These are phyloP conservation scores for Populus deltoides DNA, from an alignment of 345 rosid species.

Conservation along the genomic window DNA sequence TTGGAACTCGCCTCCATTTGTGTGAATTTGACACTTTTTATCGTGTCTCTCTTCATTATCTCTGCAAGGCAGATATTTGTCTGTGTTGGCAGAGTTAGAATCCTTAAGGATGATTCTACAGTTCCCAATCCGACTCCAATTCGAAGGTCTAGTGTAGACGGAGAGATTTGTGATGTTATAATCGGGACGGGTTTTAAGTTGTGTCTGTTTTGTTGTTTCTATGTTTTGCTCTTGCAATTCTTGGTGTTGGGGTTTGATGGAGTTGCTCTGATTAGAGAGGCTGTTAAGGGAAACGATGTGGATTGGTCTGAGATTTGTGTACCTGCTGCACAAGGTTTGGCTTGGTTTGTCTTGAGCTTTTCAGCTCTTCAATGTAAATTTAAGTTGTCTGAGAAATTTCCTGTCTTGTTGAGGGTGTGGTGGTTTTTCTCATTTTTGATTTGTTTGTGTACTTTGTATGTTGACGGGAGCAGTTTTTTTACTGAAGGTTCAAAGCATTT, in stretches of 20 bases:
- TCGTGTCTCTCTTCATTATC: slow-evolving; percentile 59
- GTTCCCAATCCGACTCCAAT: slow-evolving; percentile 43
- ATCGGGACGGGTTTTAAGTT: slow-evolving; percentile 64
- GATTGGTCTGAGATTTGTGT: slow-evolving; percentile 60
- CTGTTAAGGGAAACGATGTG: slow-evolving; percentile 38
- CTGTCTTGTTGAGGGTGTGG: slow-evolving; percentile 76
- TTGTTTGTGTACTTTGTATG: slow-evolving; percentile 64
- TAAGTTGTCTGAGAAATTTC: slow-evolving; percentile 69
- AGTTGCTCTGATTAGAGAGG: slow-evolving; percentile 51
- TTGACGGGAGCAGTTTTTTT: slow-evolving; percentile 62
- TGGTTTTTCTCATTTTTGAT: slow-evolving; percentile 74
- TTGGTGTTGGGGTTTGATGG: slow-evolving; percentile 73
- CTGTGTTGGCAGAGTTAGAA: slow-evolving; percentile 54
- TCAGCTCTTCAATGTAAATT: slow-evolving; percentile 75
- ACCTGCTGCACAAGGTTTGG: slow-evolving; percentile 69
- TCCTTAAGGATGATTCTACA: slow-evolving; percentile 60
- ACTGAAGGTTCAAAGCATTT: slow-evolving; percentile 50
- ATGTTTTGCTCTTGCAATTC: slow-evolving; percentile 65
- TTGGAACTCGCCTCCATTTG: slow-evolving; percentile 73
- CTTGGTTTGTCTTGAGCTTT: slow-evolving; percentile 81
- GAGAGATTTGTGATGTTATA: slow-evolving; percentile 43
- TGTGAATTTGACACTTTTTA: slow-evolving; percentile 61
- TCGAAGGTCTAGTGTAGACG: slow-evolving; percentile 40
- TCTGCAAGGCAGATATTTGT: slow-evolving; percentile 62
- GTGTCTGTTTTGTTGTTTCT: slow-evolving; percentile 66